Evolutionary conservation across 2,329 filamentous ascomycete genomes (phyloP), one percentile per base, ranked within the genome.

Genomic region (Aspergillus fumigatus): DNA sequence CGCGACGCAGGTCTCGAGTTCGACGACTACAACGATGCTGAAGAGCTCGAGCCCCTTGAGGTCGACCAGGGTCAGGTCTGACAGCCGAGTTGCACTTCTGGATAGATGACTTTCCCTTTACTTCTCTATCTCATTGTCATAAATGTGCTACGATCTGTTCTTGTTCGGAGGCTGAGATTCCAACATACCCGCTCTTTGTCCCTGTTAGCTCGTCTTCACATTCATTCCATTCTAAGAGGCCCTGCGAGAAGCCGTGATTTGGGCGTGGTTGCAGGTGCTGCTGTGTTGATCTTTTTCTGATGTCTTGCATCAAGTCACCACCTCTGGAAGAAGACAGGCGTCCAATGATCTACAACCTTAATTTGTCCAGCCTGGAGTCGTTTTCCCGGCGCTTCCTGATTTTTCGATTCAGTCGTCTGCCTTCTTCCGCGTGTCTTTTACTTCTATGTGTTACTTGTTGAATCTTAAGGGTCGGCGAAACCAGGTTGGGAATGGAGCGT

Each of bases 1-100:
- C 74, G 75, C 45, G 77, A 79, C 41, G 75, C 75, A 1, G 76
- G 76, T n/a, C 67, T 79, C 6, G 73, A 77, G n/a, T 79, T 78
- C 53, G 74, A 77, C n/a, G 77, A 79, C 57, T 79, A 77, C 50
- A 75, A 78, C 23, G 74, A 77, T 25, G 67, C 73, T 10, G 75
- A 77, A 53, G 71, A 75, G 45, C 63, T 77, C 29, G 71, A 74
- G 53, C 65, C 66, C 29, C 60, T 72, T n/a, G 70, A 73, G 25
- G 59, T 73, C 49, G 71, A 74, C 51, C 72, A 73, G 54, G 62
- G 51, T 49, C 59, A 66, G 55, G 60, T 61, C 40, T 64, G 11
- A 47, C 57, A 49, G 25, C 41, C 48, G 29, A 50, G 55, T 51
- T 51, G 10, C 47, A n/a, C 49, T 40, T 40, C 29, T 51, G 50